Evolutionary conservation across 176 grass and related monocot species (phyloP), one percentile per base, ranked within the genome.

Genomic region (Zea luxurians): DNA sequence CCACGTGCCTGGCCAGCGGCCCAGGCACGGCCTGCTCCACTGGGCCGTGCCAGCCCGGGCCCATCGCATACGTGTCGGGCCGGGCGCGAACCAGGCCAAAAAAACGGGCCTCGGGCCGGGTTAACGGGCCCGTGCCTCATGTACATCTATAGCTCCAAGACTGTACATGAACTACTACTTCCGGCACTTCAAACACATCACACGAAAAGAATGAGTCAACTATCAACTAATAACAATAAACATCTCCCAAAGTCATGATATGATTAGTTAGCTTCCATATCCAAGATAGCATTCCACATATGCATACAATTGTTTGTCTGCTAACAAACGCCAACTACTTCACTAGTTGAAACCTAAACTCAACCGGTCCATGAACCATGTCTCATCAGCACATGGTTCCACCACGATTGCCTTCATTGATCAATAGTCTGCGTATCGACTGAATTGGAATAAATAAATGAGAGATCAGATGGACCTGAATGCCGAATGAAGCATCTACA

Each of bases 381-480:
- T 36, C 8, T 64, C 6, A 64, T 37, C 20, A 74, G 13, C 59
- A 65, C 13, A 74, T 44, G 5, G 41, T 74, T 55, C 10, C 4
- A 2, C 36, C 18, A 1, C 7, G 3, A 60, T 40, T 48, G 43
- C 42, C 58, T 74, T 48, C 20, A 75, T 47, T 16, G 74, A 47
- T 38, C 20, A 38, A 69, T 34, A 44, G 10, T 54, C 60, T 13
- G 13, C 58, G 34, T 4, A 49, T 7, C 16, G 8, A 77, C 17
- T 13, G 3, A 41, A 80, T 49, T 48, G 66, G 9, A 64, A 71
- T 6, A 57, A 65, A 82, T 38, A 73, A 83, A 48, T 82, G 41
- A 41, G 61, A 64, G 37, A 66, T 59, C 35, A 59, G 77, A 73
- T 70, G 59, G 74, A n/a, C 48, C 48, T 34, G 40, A 58, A 64